These are phyloP conservation scores for Kickxella alabastrina DNA, from an alignment of 192 early-diverging fungal genomes.

Conservation along the genomic window DNA sequence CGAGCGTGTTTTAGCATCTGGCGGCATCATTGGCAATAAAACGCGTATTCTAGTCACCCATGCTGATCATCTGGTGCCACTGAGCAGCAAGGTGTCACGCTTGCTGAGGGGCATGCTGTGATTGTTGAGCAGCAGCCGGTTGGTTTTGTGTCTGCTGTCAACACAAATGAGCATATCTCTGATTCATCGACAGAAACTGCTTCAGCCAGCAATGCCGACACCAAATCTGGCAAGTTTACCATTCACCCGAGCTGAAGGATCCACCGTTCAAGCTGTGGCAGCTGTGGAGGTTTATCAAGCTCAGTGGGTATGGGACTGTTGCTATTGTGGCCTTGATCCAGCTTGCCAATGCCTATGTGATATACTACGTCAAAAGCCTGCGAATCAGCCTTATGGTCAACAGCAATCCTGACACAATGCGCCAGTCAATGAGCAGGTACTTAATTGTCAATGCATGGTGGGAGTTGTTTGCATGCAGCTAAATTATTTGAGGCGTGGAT, in stretches of 20 bases:
- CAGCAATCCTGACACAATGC: slow-evolving; percentile 18
- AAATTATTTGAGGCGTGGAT: not conserved
- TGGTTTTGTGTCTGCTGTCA: no score
- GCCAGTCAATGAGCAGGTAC: slow-evolving; percentile 21
- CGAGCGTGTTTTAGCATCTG: slow-evolving; percentile 35
- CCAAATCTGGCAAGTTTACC: not conserved
- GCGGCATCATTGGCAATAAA: slow-evolving; percentile 32
- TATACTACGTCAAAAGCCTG: slow-evolving; percentile 14
- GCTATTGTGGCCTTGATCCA: slow-evolving; percentile 3
- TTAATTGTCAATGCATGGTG: slow-evolving; percentile 17
- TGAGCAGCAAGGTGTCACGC: slow-evolving; percentile 12
- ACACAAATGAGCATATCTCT: no score
- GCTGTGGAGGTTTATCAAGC: not conserved
- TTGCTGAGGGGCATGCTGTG: slow-evolving; percentile 6
- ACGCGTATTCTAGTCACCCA: slow-evolving; percentile 59
- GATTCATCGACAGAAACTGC: no score
- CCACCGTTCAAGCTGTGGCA: slow-evolving; percentile 1
- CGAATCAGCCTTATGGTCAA: slow-evolving; percentile 23
- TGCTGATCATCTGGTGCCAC: slow-evolving; percentile 31
- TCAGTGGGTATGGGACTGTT: slow-evolving; percentile 17
- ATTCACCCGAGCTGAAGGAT: slow-evolving; percentile 1
- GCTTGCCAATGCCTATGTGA: slow-evolving; percentile 3
- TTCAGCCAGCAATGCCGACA: no score
- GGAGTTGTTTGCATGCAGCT: slow-evolving; percentile 10
- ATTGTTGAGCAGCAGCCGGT: slow-evolving; percentile 7